Evolutionary conservation across 495 filamentous ascomycete genomes (phyloP).

Genomic region (Cairneyella variabilis): DNA sequence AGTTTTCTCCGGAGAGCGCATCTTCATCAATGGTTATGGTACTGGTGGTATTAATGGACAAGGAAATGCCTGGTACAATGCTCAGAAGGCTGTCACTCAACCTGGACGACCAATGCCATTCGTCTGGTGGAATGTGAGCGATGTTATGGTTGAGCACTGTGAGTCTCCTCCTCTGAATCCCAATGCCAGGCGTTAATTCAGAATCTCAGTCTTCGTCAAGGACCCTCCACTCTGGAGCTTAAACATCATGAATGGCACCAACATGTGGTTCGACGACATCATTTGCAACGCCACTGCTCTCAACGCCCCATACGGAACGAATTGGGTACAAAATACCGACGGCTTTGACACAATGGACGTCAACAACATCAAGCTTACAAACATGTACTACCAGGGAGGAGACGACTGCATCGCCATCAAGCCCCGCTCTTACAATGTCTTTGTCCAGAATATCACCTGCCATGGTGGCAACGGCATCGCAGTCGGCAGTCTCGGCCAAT

Average conservation of each 20-base stretch:
- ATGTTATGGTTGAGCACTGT: constrained; percentile 48
- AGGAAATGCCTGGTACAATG: constrained; percentile 43
- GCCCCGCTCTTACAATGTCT: constrained; percentile 49
- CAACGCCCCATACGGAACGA: constrained; percentile 45
- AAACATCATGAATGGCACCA: constrained; percentile 57
- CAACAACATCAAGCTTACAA: constrained; percentile 45
- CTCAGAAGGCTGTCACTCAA: constrained; percentile 37
- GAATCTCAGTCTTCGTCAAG: constrained; percentile 39
- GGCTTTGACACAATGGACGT: constrained; percentile 58
- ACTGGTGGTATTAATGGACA: constrained; percentile 53
- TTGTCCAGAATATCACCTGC: constrained; percentile 47
- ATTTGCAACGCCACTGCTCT: constrained; percentile 44
- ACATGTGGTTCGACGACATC: constrained; percentile 52
- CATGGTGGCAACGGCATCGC: constrained; percentile 53
- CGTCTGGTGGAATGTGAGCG: constrained; percentile 56
- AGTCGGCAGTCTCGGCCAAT: constrained; percentile 54
- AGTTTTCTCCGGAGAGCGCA: constrained; percentile 45
- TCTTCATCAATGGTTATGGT: constrained; percentile 45
- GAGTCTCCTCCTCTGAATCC: not conserved
- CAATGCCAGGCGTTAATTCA: not conserved
- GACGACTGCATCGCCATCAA: constrained; percentile 59
- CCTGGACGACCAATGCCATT: constrained; percentile 56
- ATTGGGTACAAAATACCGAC: constrained; percentile 59
- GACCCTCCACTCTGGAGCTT: constrained; percentile 51
- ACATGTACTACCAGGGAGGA: constrained; percentile 55